Base-by-base conservation (phyloP, 306 rosid species). In the Quercus aquifolioides region DNA sequence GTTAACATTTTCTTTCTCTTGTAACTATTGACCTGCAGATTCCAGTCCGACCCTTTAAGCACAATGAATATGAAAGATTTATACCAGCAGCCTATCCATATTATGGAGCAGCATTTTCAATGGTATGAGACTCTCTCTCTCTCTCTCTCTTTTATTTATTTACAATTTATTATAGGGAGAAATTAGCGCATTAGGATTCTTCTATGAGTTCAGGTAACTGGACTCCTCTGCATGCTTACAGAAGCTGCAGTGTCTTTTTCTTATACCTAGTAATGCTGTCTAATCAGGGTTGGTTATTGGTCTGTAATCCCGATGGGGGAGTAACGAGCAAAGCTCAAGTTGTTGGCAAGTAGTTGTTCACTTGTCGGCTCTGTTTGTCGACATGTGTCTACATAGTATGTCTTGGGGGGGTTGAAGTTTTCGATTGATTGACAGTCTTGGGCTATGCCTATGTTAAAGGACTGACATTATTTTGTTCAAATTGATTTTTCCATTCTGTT, bases 31-130 rank as follows among this genome's bases (percentile, higher is more conserved):
- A 78, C 41, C 56, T 87, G 89, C 91, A 95, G 99, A 95, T 95
- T 76, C 99, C 99, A 63, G 99, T 95, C 60, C 97, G 96, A 41
- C 99, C 98, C 79, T 95, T 85, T 81, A 92, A 87, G 79, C 99
- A 95, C 92, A 86, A 95, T 52, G 99, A 95, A 88, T 95, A 95
- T 2, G 99, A 95, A 81, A 91, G 99, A 88, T 95, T 95, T 69
- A 91, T 95, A 77, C 95, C 97, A 14, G 87, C 99, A 46, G 99
- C 99, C 26, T 95, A 91, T 84, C 99, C 99, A 52, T 95, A 95
- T 67, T 95, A 91, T 69, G 99, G 97, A 83, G 91, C 97, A 68
- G 80, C 98, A 79, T 92, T 92, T 85, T 84, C 99, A 19, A 95
- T 93, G 99, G 98, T 95, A 89, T 71, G 81, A 8, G 30, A 55